Conservation (phyloP, 164 flowering plant genomes). For the Warburgia ugandensis region DNA sequence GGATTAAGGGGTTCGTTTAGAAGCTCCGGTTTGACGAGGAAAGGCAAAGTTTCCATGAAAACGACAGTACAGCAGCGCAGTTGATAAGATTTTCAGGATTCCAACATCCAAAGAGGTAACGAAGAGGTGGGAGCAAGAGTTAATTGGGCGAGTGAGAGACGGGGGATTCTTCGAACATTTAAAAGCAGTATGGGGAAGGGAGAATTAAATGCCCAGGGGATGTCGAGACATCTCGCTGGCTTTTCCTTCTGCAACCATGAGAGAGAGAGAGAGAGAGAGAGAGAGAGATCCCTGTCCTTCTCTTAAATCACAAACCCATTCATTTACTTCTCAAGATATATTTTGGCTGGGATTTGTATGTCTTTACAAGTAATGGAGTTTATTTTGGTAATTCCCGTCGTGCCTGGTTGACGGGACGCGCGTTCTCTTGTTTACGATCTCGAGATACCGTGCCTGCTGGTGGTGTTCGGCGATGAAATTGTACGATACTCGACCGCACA, state of each 20-base stretch:
- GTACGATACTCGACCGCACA: too few species aligned
- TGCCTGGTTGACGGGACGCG: too few species aligned
- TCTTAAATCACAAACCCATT: constrained; percentile 14
- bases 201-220: background rate
- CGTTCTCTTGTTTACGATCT: too few species aligned
- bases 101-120: constrained; percentile 2
- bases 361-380: too few species aligned
- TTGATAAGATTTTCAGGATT: background rate
- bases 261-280: background rate
- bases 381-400: too few species aligned
- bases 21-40: constrained; percentile 1
- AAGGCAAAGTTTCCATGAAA: constrained; percentile 4
- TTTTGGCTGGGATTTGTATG: background rate
- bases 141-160: background rate
- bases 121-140: background rate
- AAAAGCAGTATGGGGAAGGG: constrained; percentile 1
- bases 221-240: too few species aligned
- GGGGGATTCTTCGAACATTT: background rate
- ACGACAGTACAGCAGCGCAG: background rate
- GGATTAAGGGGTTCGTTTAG: background rate
- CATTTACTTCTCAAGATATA: constrained; percentile 3
- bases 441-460: too few species aligned
- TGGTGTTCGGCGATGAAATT: too few species aligned
- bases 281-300: constrained; percentile 34
- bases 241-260: too few species aligned